A percentile compares a stretch with the other conserved stretches of the same genome.
Evolutionary conservation across 73 alveolate species (phyloP).

Genomic region (Paramecium sexaurelia): DNA sequence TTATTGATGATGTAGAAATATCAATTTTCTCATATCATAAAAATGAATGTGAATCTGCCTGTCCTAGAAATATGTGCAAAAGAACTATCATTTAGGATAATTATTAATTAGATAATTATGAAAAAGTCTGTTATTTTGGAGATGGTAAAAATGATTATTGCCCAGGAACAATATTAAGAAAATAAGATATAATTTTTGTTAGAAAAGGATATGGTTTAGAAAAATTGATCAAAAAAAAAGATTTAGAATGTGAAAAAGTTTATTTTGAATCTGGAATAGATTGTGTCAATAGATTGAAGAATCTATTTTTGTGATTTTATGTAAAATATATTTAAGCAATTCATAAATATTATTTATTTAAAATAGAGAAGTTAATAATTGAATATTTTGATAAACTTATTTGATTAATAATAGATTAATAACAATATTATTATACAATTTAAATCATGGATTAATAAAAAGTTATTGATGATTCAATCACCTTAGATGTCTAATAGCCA

Average conservation of each 20-base stretch:
- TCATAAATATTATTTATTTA: too few relatives aligned
- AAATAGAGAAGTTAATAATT: too few relatives aligned
- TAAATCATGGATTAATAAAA: not conserved
- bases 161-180: slow-evolving; percentile 54
- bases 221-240: not conserved
- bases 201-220: slow-evolving; percentile 64
- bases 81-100: slow-evolving; percentile 39
- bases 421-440: not conserved
- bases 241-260: slow-evolving; percentile 40
- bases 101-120: slow-evolving; percentile 34
- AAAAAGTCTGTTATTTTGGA: slow-evolving; percentile 61
- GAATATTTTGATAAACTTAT: too few relatives aligned
- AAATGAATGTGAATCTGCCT: slow-evolving; percentile 49
- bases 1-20: slow-evolving; percentile 33
- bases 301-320: not conserved
- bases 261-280: slow-evolving; percentile 52
- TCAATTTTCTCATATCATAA: slow-evolving; percentile 32
- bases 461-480: not conserved
- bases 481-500: not conserved
- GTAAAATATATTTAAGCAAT: not conserved
- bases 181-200: not conserved
- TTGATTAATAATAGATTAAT: not conserved
- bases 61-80: slow-evolving; percentile 66
- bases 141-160: slow-evolving; percentile 68
- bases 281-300: slow-evolving; percentile 2